These are phyloP conservation scores for Ogataea hybrid DNA, from an alignment of 1,139 yeast genomes.

Conservation along the genomic window DNA sequence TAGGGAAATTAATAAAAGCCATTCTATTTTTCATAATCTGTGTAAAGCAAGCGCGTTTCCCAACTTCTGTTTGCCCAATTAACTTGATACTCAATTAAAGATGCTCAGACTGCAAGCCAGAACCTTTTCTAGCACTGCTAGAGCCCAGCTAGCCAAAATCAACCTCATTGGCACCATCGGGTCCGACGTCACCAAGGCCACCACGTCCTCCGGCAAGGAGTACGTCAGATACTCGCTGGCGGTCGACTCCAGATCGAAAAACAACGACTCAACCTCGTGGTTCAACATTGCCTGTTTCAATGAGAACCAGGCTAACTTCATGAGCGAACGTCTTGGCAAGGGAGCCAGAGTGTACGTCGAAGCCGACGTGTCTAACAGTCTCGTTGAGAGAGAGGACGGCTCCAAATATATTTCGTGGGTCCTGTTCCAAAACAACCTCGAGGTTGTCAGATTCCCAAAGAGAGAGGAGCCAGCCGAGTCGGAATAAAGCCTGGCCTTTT, in stretches of 20 bases:
- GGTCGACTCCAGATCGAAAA: slow-evolving; percentile 46
- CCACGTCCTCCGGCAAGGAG: slow-evolving; percentile 45
- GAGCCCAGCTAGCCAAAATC: slow-evolving; percentile 43
- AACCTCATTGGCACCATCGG: slow-evolving; percentile 56
- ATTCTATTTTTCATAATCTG: slow-evolving; percentile 3
- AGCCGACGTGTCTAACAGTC: slow-evolving; percentile 54
- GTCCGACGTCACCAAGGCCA: slow-evolving; percentile 39
- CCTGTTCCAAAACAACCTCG: slow-evolving; percentile 35
- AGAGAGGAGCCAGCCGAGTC: slow-evolving; percentile 15
- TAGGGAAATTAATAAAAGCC: slow-evolving; percentile 2
- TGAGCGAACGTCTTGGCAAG: slow-evolving; percentile 52
- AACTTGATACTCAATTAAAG: not conserved
- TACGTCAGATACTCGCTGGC: slow-evolving; percentile 60
- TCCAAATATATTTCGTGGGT: slow-evolving; percentile 32
- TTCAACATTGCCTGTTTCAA: slow-evolving; percentile 59
- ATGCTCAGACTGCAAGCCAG: slow-evolving; percentile 28
- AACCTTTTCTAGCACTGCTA: slow-evolving; percentile 36
- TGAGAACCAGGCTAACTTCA: slow-evolving; percentile 49
- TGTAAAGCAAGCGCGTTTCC: slow-evolving; percentile 5
- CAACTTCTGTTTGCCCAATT: not conserved
- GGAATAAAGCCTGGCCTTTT: not conserved
- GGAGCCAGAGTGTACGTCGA: slow-evolving; percentile 62
- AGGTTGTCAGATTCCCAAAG: slow-evolving; percentile 33
- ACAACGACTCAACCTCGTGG: slow-evolving; percentile 54
- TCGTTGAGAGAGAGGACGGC: slow-evolving; percentile 55